phyloP scores from a whole-genome alignment of 805 yeast species.

The Monosporozyma yasuniensis region DNA sequence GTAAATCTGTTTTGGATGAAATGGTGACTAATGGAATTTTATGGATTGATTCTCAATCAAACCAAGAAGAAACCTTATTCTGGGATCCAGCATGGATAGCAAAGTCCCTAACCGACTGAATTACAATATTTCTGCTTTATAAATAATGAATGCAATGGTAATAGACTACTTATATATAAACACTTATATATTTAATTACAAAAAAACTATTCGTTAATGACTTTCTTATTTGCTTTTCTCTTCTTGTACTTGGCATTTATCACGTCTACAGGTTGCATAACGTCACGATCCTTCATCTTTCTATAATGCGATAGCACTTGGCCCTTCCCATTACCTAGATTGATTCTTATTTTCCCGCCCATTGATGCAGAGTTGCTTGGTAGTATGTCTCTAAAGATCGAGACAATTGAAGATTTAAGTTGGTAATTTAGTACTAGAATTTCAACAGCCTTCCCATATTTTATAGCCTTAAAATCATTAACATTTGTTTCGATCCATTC shows the following conservation, averaged over 20 bases:
- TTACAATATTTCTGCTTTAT: neutral
- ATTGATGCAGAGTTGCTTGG: slow-evolving; percentile 17
- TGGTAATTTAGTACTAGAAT: slow-evolving; percentile 49
- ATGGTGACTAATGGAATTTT: slow-evolving; percentile 75
- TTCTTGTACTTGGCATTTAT: slow-evolving; percentile 56
- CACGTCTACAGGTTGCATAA: slow-evolving; percentile 55
- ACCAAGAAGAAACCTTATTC: slow-evolving; percentile 36
- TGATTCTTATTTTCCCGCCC: slow-evolving; percentile 32
- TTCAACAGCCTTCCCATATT: slow-evolving; percentile 36
- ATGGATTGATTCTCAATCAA: slow-evolving; percentile 66
- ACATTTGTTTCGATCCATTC: slow-evolving; percentile 44
- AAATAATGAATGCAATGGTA: neutral
- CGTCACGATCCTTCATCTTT: slow-evolving; percentile 47
- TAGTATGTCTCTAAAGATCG: slow-evolving; percentile 38
- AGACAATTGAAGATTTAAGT: slow-evolving; percentile 46
- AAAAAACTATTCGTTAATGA: neutral
- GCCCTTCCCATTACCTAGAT: slow-evolving; percentile 75
- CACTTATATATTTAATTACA: neutral
- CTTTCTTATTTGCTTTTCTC: slow-evolving; percentile 29
- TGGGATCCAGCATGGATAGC: slow-evolving; percentile 74
- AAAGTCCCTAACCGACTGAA: neutral
- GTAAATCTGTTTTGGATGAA: slow-evolving; percentile 57
- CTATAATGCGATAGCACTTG: slow-evolving; percentile 47
- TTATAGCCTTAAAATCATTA: slow-evolving; percentile 33
- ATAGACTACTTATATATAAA: neutral